Base-by-base conservation (phyloP, 768 basidiomycete genomes). In the Pleurotus pulmonarius region DNA sequence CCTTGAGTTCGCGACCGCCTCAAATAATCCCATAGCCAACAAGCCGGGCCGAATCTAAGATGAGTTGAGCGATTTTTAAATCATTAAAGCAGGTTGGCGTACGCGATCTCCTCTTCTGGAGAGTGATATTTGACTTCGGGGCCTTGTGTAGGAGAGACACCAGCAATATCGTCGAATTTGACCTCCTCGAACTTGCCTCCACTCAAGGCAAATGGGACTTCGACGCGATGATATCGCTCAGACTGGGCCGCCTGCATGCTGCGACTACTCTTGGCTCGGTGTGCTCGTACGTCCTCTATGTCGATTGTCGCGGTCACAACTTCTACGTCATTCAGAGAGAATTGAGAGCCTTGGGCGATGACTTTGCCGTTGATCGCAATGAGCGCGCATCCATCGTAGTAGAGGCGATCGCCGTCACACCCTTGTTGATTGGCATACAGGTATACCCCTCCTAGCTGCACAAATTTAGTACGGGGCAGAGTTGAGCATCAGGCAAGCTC, bases 11-110 rank as follows among this genome's bases (percentile, higher is more conserved):
- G 79, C 4, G 96, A 98, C 44, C 97, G 85, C 38, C 97, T 82
- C 26, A 99, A 83, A 66, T 98, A 99, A 68, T 99, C 97, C 97
- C 97, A 99, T n/a, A 99, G 78, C 97, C 97, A 99, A 67, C 97
- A 98, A 13, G 96, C 97, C 5, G 97, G 97, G 4, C 97, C 97
- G 2, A 98, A 75, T 2, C 96, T 98, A 59, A 9, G n/a, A 56
- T 46, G 46, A 47, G 34, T 26, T 34, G 18, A 11, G 15, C 13
- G 15, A 16, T 11, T 5, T 49, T 44, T 16, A 4, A 12, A 40
- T 20, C 41, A n/a, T 5, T 43, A 44, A 34, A 13, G 43, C 57
- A 49, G 46, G 34, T 11, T 44, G 7, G 80, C 92, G 63, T 65
- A 97, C 97, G 97, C 96, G 57, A 98, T 97, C 72, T 98, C 97